Evolutionary conservation across 2,329 filamentous ascomycete species (phyloP), one percentile per base, ranked within the genome.

Genomic region (Fusarium udum): DNA sequence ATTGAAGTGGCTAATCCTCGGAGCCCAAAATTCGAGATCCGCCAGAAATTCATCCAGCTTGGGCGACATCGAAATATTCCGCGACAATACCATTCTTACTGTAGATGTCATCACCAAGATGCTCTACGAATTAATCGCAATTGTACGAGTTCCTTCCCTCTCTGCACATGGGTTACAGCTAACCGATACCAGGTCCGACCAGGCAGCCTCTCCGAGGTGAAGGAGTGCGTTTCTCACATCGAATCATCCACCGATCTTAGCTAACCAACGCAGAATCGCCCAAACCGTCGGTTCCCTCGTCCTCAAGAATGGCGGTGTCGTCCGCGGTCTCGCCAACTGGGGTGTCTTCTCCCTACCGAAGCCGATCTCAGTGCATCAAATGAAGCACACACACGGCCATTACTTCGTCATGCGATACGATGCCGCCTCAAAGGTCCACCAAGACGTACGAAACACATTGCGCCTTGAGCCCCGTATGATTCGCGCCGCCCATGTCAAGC

Each of bases 391-490:
- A 74, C 89, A 91, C 76, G 96, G 96, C 62, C 95, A 98, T 86
- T 97, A 99, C 88, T 99, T 99, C 83, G 93, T 97, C 80, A 93
- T 99, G 93, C 93, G 96, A 78, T 99, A 97, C 87, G 96, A 99
- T 82, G 86, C 92, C 64, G 92, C 91, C 67, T 85, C 91, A 13
- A 83, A 86, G 57, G 92, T 93, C 13, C 95, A 98, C 83, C 85
- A 93, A 74, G 87, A 91, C 48, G 89, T 99, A 45, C 89, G 92
- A 70, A 88, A 88, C 69, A 95, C 93, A 24, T 87, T 99, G 75
- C 89, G 90, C 57, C 87, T 97, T 75, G 96, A 99, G 84, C 95
- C 96, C 45, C 88, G 96, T 64, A 93, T 98, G 90, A 93, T 99
- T 72, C 90, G 95, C 67, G 92, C 95, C 78, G 92, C 91, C 32